Evolutionary conservation across 2,329 filamentous ascomycete species (phyloP).

Genomic region (Fusarium chaquense): DNA sequence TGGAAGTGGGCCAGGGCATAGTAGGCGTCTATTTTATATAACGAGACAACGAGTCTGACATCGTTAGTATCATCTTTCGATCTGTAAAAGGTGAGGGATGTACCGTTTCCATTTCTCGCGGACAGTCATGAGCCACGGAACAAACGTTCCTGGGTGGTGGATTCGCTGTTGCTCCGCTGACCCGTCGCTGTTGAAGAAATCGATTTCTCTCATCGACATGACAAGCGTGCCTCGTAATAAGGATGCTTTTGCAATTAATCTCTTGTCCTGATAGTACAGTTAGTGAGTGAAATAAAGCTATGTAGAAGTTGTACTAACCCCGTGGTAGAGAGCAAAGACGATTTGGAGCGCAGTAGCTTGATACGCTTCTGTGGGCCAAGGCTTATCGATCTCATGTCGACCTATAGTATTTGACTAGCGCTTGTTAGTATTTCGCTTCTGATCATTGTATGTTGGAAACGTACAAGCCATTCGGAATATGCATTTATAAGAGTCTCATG

Average conservation of each 20-base stretch:
- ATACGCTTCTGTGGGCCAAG: constrained; percentile 51
- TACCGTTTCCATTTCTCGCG: constrained; percentile 55
- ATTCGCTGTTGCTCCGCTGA: constrained; percentile 52
- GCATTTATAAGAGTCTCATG: constrained; percentile 51
- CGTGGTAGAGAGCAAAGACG: constrained; percentile 55
- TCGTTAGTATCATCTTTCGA: background rate
- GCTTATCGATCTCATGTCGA: constrained; percentile 27
- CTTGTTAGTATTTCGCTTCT: background rate
- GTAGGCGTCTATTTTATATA: constrained; percentile 57
- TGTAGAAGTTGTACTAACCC: constrained; percentile 41
- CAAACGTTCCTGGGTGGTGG: constrained; percentile 54
- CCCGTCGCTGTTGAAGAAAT: constrained; percentile 53
- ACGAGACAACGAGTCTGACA: constrained; percentile 49
- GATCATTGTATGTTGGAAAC: constrained; percentile 12
- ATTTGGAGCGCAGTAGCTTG: constrained; percentile 55
- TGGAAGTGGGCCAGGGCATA: constrained; percentile 51
- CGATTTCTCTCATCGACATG: constrained; percentile 51
- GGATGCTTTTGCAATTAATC: constrained; percentile 49
- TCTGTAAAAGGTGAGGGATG: rapidly evolving
- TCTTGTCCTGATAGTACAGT: constrained; percentile 47
- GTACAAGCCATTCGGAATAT: constrained; percentile 49
- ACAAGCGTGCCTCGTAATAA: constrained; percentile 54
- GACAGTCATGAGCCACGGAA: constrained; percentile 51
- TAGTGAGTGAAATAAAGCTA: background rate
- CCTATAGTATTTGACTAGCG: constrained; percentile 35